Conservation (phyloP, 1,284 basidiomycete genomes). For the Rhodofomes roseus region DNA sequence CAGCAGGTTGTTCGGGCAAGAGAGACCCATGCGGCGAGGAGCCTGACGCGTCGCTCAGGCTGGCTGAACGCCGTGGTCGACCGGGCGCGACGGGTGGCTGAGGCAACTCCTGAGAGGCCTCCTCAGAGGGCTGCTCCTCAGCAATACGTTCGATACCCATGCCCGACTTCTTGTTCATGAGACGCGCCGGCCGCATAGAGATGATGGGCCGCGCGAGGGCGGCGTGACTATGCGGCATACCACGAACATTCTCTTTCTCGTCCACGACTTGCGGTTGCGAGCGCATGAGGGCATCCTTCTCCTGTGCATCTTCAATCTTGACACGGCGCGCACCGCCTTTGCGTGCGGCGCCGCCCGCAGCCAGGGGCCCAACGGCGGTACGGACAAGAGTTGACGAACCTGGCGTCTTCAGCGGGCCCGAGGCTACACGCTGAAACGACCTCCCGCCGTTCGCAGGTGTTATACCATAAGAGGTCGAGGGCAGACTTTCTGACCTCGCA, state of each 20-base stretch:
- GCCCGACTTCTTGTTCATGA: conserved; percentile 7
- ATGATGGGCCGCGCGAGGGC: conserved; percentile 6
- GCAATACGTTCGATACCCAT: conserved; percentile 17
- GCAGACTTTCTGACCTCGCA: conserved; percentile 60
- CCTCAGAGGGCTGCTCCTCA: conserved; percentile 12
- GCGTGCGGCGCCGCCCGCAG: conserved; percentile 32
- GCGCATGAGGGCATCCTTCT: conserved; percentile 25
- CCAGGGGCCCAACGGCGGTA: conserved; percentile 12
- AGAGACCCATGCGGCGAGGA: background rate
- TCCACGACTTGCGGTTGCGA: conserved; percentile 14
- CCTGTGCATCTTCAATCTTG: conserved; percentile 36
- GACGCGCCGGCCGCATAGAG: conserved; percentile 6
- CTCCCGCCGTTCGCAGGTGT: conserved; percentile 30
- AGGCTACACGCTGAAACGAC: conserved; percentile 60
- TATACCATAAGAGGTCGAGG: conserved; percentile 22
- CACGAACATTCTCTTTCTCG: conserved; percentile 35
- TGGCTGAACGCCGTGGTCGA: conserved; percentile 63
- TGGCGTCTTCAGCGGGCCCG: conserved; percentile 43
- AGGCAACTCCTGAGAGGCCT: conserved; percentile 1
- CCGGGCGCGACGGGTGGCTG: conserved; percentile 17
- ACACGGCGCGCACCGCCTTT: conserved; percentile 39
- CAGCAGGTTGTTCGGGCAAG: background rate
- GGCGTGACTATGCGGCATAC: conserved; percentile 11
- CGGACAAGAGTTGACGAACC: conserved; percentile 19
- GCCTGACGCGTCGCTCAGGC: conserved; percentile 52